Percentiles rank a stretch among this genome's conserved stretches.
These are phyloP conservation scores for Fraxinus floribunda DNA, from an alignment of 305 asterid species.

Conservation along the genomic window DNA sequence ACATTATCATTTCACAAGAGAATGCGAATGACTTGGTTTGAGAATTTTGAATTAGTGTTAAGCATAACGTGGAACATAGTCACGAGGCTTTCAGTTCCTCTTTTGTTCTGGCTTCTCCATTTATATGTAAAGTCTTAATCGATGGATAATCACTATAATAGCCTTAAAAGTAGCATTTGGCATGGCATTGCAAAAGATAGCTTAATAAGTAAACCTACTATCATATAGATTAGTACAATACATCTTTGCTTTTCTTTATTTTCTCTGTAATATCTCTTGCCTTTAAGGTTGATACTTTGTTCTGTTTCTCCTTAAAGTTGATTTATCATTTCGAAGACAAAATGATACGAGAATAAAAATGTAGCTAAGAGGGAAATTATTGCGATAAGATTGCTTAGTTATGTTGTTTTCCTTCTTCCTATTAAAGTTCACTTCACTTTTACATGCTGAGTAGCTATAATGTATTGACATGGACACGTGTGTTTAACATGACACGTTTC, in stretches of 20 bases:
- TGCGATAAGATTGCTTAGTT: constrained; percentile 11
- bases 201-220: neutral
- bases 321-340: constrained; percentile 8
- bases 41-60: constrained; percentile 3
- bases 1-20: neutral
- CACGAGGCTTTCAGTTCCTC: neutral
- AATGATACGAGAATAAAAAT: neutral
- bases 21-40: constrained; percentile 9
- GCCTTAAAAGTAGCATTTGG: constrained; percentile 14
- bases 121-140: neutral
- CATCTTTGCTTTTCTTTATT: neutral
- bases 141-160: constrained; percentile 6
- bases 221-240: neutral
- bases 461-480: neutral
- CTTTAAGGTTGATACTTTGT: constrained; percentile 1
- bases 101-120: constrained; percentile 3
- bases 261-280: neutral
- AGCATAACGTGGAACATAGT: neutral
- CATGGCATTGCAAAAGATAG: neutral
- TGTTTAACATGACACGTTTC: neutral
- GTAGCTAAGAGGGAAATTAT: constrained; percentile 7
- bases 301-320: constrained; percentile 15
- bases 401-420: constrained; percentile 15
- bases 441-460: neutral
- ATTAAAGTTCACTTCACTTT: neutral